Conservation (phyloP, 2,329 filamentous ascomycete genomes). For the Fusarium sp. region DNA sequence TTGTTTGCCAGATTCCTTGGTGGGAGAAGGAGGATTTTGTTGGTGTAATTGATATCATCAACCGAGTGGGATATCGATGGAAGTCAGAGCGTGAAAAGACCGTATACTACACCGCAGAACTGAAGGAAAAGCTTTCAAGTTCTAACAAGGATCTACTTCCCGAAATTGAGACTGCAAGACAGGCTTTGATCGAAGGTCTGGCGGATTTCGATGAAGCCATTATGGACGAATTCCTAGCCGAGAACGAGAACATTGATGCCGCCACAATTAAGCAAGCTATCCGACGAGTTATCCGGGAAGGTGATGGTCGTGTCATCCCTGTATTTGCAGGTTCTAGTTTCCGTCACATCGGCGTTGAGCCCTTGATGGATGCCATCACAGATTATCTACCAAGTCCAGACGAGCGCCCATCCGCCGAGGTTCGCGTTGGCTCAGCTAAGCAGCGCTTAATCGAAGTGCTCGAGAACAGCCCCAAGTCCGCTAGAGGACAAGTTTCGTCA, state of each 20-base stretch:
- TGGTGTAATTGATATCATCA: constrained; percentile 87
- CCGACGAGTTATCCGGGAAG: constrained; percentile 75
- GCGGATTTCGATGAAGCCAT: constrained; percentile 90
- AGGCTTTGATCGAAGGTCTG: constrained; percentile 82
- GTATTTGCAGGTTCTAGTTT: constrained; percentile 94
- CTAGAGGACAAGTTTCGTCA: constrained; percentile 56
- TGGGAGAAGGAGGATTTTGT: constrained; percentile 85
- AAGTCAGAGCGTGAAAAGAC: constrained; percentile 58
- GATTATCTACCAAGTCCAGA: constrained; percentile 87
- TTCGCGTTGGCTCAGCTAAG: constrained; percentile 73
- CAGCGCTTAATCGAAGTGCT: constrained; percentile 55
- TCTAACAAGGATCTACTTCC: constrained; percentile 66
- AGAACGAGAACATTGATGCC: constrained; percentile 78
- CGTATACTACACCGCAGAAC: constrained; percentile 47
- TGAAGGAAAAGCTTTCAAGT: constrained; percentile 56
- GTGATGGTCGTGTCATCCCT: constrained; percentile 80
- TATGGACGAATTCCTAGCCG: constrained; percentile 85
- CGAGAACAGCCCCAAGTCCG: constrained; percentile 53
- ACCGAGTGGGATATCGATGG: constrained; percentile 81
- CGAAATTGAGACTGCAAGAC: constrained; percentile 81
- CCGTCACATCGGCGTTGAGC: constrained; percentile 92
- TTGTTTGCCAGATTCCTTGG: constrained; percentile 96
- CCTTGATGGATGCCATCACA: constrained; percentile 87
- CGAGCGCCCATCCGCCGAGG: constrained; percentile 82
- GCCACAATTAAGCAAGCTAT: constrained; percentile 78